phyloP scores from a whole-genome alignment of 148 eudicot species.

The Diospyros lotus region DNA sequence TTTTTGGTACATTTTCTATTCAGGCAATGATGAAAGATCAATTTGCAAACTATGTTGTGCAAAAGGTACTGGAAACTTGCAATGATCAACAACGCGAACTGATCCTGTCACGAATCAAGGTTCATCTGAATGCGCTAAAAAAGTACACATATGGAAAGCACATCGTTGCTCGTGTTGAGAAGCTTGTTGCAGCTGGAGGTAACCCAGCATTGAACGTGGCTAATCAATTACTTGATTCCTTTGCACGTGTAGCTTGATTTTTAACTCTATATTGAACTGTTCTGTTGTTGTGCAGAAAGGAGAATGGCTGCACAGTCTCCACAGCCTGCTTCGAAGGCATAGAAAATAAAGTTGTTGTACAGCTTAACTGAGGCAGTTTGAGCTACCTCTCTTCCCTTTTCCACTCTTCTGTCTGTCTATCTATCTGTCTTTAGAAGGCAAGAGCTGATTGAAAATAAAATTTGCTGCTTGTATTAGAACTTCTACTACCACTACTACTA shows the following conservation, averaged over 20 bases:
- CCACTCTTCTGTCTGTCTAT: constrained; percentile 17
- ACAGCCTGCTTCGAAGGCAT: constrained; percentile 33
- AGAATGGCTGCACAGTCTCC: constrained; percentile 53
- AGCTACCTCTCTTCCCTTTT: constrained; percentile 15
- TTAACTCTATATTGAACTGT: constrained; percentile 12
- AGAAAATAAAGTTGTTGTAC: constrained; percentile 60
- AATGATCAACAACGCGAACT: constrained; percentile 77
- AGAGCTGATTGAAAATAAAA: constrained; percentile 61
- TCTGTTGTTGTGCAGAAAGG: constrained; percentile 44
- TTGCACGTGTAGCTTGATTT: not conserved
- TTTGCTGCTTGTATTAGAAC: constrained; percentile 50
- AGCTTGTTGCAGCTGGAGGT: constrained; percentile 98
- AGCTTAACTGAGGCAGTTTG: constrained; percentile 62
- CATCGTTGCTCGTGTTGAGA: constrained; percentile 94
- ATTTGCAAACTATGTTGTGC: constrained; percentile 92
- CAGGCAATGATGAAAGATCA: constrained; percentile 99
- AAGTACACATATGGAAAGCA: constrained; percentile 97
- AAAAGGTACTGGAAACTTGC: constrained; percentile 92
- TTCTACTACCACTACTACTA: not conserved
- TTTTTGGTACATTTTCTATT: constrained; percentile 7
- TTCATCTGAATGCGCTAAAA: constrained; percentile 84
- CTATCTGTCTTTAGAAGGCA: constrained; percentile 19
- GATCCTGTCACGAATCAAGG: constrained; percentile 74
- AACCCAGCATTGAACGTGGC: not conserved
- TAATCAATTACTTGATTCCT: not conserved